phyloP scores from a whole-genome alignment of 495 filamentous ascomycete species.

The Hypoxylon lenormandii region DNA sequence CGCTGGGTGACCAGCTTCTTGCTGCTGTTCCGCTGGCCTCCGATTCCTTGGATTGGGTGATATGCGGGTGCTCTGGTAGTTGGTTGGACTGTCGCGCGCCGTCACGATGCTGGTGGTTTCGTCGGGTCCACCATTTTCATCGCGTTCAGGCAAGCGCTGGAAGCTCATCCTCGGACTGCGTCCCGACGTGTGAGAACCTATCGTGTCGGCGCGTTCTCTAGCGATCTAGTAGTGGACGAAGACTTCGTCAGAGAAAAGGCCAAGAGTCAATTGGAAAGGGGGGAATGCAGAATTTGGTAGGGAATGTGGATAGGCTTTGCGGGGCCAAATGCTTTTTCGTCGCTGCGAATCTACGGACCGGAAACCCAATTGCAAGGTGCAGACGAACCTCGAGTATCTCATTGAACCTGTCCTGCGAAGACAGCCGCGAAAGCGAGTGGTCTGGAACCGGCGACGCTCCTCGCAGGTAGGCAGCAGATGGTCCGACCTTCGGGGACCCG shows the following conservation, averaged over 20 bases:
- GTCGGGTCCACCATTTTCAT: constrained; percentile 47
- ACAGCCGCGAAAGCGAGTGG: constrained; percentile 41
- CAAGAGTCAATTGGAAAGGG: constrained; percentile 5
- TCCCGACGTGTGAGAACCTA: constrained; percentile 30
- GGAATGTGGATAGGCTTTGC: constrained; percentile 2
- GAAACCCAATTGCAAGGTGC: constrained; percentile 9
- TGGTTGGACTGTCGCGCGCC: constrained; percentile 36
- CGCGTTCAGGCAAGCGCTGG: constrained; percentile 29
- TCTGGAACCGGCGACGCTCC: constrained; percentile 35
- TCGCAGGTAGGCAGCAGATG: constrained; percentile 27
- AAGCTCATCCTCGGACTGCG: constrained; percentile 40
- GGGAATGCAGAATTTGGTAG: neutral
- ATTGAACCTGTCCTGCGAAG: constrained; percentile 57
- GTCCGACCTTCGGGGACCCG: constrained; percentile 39
- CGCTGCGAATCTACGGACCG: neutral
- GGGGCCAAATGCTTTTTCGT: constrained; percentile 6
- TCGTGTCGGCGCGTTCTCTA: constrained; percentile 49
- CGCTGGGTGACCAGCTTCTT: constrained; percentile 19
- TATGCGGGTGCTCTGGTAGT: constrained; percentile 55
- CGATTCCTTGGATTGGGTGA: constrained; percentile 43
- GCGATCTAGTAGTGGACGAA: constrained; percentile 33
- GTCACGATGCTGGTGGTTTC: constrained; percentile 51
- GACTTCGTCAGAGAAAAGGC: constrained; percentile 19
- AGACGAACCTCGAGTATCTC: constrained; percentile 60
- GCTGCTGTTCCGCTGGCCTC: constrained; percentile 20